phyloP scores from a whole-genome alignment of 805 yeast species.

The Metschnikowia shivogae region DNA sequence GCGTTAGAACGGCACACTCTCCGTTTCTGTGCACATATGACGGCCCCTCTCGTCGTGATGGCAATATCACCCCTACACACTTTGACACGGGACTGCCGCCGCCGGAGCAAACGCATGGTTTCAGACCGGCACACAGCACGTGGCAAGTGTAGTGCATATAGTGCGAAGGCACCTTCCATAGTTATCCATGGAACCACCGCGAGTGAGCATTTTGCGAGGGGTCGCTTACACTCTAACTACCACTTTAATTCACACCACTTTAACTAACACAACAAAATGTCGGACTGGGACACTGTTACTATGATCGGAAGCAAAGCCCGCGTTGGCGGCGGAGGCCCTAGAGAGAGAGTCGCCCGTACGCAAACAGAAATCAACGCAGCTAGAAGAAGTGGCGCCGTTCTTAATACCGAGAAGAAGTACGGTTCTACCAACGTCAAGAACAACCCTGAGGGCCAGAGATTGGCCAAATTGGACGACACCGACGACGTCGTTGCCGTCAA shows the following conservation, averaged over 20 bases:
- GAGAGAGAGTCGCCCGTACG: slow-evolving; percentile 77
- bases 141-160: slow-evolving; percentile 1
- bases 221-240: background rate
- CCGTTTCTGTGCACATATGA: too few species aligned
- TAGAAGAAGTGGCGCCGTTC: slow-evolving; percentile 83
- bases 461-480: slow-evolving; percentile 88
- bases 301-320: slow-evolving; percentile 86
- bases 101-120: too few species aligned
- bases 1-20: too few species aligned
- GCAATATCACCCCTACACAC: too few species aligned
- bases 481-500: slow-evolving; percentile 92
- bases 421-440: slow-evolving; percentile 54
- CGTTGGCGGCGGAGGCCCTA: slow-evolving; percentile 85
- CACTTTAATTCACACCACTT: background rate
- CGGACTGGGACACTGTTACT: slow-evolving; percentile 92
- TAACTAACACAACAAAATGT: slow-evolving; percentile 23
- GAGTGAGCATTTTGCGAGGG: slow-evolving; percentile 5
- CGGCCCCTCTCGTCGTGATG: too few species aligned
- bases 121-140: background rate
- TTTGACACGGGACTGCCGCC: too few species aligned
- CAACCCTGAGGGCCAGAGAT: slow-evolving; percentile 89
- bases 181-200: background rate
- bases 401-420: slow-evolving; percentile 92
- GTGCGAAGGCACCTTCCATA: background rate
- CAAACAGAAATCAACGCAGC: slow-evolving; percentile 84